Percentiles rank a stretch among this genome's conserved stretches.
Evolutionary conservation across 495 filamentous ascomycete genomes (phyloP).

Genomic region (Polyplosphaeria fusca): DNA sequence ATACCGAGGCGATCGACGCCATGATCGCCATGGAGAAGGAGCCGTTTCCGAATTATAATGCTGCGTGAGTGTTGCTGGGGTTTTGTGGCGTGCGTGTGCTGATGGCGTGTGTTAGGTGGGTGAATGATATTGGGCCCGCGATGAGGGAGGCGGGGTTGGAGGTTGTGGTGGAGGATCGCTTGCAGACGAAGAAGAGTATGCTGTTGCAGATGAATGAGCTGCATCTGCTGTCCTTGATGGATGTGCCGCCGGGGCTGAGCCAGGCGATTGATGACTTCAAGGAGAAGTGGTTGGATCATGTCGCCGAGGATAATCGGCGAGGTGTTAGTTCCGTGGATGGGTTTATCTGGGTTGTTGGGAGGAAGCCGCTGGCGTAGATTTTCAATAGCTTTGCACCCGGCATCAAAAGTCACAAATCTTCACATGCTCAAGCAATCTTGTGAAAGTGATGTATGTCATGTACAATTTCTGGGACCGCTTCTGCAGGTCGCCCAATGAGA

Average conservation of each 20-base stretch:
- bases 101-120: background rate
- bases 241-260: background rate
- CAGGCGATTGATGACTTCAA: background rate
- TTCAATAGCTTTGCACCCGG: too few relatives aligned
- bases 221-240: background rate
- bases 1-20: background rate
- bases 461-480: too few relatives aligned
- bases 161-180: background rate
- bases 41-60: background rate
- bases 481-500: too few relatives aligned
- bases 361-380: too few relatives aligned
- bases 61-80: background rate
- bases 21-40: background rate
- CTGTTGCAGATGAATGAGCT: background rate
- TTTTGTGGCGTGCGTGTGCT: background rate
- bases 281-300: background rate
- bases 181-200: background rate
- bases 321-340: background rate
- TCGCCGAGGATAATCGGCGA: background rate
- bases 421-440: too few relatives aligned
- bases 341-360: background rate
- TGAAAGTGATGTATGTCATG: too few relatives aligned
- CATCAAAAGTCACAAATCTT: too few relatives aligned
- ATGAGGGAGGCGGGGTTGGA: background rate
- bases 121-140: background rate